Evolutionary conservation across 2,329 filamentous ascomycete species (phyloP), one percentile per base, ranked within the genome.

Genomic region (Aspergillus sp.): DNA sequence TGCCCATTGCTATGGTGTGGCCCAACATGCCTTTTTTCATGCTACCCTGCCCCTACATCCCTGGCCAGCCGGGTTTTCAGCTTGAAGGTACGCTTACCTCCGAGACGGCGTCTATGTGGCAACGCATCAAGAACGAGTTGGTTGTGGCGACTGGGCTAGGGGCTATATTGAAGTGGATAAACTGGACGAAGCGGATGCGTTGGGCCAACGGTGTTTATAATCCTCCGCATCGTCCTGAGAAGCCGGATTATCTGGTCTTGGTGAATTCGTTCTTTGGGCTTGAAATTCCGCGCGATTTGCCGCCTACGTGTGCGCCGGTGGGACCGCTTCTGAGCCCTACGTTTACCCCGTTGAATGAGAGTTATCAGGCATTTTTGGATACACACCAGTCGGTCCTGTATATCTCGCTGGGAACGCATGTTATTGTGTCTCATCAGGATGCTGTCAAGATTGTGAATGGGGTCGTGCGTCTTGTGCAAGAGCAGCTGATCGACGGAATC

Each of bases 181-280:
- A 50, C 7, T 72, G 62, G 58, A 61, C 59, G 0, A 57, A 53
- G 9, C 50, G 49, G 4, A 69, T 73, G 68, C 63, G 71, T 5
- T 51, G 52, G n/a, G 47, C 47, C 7, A 57, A 57, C 1, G 70
- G 66, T 3, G 66, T 74, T 5, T 46, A 54, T 5, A 62, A 68
- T 17, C 46, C 54, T 2, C 56, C 66, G 4, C 63, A 61, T 0
- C 47, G 54, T 0, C 47, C 56, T 0, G 48, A 58, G 3, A 73
- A 73, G 43, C 72, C 73, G 0, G 60, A 72, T 47, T 66, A 73
- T 41, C 64, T 75, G 3, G 52, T 70, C 2, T 57, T 74, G 4
- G 65, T 74, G 20, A 74, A 75, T 45, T 72, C 70, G 0, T 74
- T 74, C 50, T 71, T 66, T 48, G 72, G 71, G 0, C 58, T 75